Base-by-base conservation (phyloP, 345 rosid genomes). In the Sisymbrium altissimum region DNA sequence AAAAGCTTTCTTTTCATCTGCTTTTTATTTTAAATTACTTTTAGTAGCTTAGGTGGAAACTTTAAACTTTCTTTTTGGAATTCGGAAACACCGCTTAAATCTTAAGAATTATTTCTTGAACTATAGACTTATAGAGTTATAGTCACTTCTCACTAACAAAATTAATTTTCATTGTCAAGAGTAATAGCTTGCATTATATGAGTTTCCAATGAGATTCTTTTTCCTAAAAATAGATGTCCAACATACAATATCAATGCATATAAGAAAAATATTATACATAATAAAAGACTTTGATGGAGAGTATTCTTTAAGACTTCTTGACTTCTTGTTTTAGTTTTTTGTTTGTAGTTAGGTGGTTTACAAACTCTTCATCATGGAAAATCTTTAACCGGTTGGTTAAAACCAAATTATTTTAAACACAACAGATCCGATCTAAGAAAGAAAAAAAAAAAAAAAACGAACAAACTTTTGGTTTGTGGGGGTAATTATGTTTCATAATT, bases 401-500 rank as follows among this genome's bases (percentile, higher is more conserved):
- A 30, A 25, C 35, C 35, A 46, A 53, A 13, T 6, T 23, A 11
- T 11, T 41, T 32, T 19, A 12, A 13, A 15, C 66, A 46, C 58
- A 70, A n/a, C 49, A 67, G 11, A 41, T 60, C 60, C 38, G 15
- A 17, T 61, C 43, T 19, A 14, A 14, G 21, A 21, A n/a, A 6
- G 32, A 19, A 32, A 25, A 23, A 23, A 7, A 19, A 32, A 25
- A 23, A 23, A 7, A 35, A 35, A 35, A 0, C 9, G 2, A 33
- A 53, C 4, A 23, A 8, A 43, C 19, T 54, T 62, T 73, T 65
- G 52, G 33, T 27, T 10, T 58, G 67, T 66, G 61, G 67, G 65
- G 61, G 67, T 66, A 66, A 74, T 74, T 48, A 74, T 74, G 78
- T 29, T 58, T 48, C 61, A 57, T 66, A 66, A 48, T 52, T 67